phyloP scores from a whole-genome alignment of 345 rosid genomes.

The Punica granatum region DNA sequence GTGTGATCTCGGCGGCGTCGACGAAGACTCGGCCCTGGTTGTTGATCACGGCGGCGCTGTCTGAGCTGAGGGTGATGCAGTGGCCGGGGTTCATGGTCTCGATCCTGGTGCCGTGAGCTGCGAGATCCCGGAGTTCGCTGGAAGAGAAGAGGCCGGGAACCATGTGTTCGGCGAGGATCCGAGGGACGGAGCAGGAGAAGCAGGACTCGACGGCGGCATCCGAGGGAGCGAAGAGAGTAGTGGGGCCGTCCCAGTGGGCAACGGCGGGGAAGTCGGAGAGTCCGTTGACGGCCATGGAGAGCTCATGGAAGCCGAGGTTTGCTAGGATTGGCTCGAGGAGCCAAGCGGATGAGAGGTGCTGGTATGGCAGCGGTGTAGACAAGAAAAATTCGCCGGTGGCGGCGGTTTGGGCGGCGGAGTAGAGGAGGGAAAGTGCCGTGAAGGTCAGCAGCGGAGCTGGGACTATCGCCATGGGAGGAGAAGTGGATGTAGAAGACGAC shows the following conservation, averaged over 20 bases:
- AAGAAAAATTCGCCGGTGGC: neutral
- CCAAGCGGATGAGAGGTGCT: slow-evolving; percentile 11
- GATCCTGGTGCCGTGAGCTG: slow-evolving; percentile 38
- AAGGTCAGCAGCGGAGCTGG: slow-evolving; percentile 1
- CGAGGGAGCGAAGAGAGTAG: slow-evolving; percentile 56
- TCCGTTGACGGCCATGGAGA: slow-evolving; percentile 38
- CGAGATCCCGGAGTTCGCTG: slow-evolving; percentile 40
- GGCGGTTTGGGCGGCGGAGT: slow-evolving; percentile 1
- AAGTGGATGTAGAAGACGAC: neutral
- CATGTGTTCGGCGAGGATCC: slow-evolving; percentile 54
- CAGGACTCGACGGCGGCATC: slow-evolving; percentile 49
- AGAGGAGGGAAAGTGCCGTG: slow-evolving; percentile 4
- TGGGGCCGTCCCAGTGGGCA: slow-evolving; percentile 41
- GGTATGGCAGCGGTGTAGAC: slow-evolving; percentile 5
- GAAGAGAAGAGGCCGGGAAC: slow-evolving; percentile 53
- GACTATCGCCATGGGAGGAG: slow-evolving; percentile 2
- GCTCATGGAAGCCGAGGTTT: slow-evolving; percentile 57
- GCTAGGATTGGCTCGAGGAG: slow-evolving; percentile 44
- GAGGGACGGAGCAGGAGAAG: slow-evolving; percentile 29
- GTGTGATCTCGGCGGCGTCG: slow-evolving; percentile 45
- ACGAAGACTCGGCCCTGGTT: slow-evolving; percentile 28
- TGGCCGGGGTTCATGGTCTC: slow-evolving; percentile 58
- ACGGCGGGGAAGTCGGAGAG: slow-evolving; percentile 27
- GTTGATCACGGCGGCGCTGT: slow-evolving; percentile 13
- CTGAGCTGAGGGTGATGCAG: slow-evolving; percentile 45